A percentile compares a stretch with the other conserved stretches of the same genome.
phyloP scores from a whole-genome alignment of 2,329 filamentous ascomycete genomes.

The Neofusicoccum ribis region DNA sequence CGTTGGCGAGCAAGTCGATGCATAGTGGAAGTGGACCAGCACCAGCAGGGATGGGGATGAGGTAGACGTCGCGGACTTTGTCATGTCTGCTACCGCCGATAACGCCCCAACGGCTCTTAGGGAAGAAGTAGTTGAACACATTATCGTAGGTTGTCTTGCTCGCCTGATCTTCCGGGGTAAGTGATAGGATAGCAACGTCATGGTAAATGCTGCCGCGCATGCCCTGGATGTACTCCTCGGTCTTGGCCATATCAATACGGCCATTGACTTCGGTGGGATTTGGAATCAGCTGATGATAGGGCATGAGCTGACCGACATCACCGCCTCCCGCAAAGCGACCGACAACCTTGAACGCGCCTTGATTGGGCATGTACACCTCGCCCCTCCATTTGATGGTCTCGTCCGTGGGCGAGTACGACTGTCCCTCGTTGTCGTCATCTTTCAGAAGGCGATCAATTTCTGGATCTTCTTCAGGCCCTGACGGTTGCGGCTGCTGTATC shows the following conservation, averaged over 20 bases:
- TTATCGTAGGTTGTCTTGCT: conserved; percentile 65
- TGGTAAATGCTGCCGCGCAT: conserved; percentile 79
- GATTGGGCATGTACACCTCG: conserved; percentile 62
- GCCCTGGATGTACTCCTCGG: conserved; percentile 87
- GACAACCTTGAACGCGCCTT: conserved; percentile 69
- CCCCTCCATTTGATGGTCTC: conserved; percentile 62
- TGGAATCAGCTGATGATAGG: conserved; percentile 77
- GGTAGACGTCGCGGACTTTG: conserved; percentile 85
- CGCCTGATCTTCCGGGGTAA: conserved; percentile 63
- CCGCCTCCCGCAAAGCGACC: conserved; percentile 84
- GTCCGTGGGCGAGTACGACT: conserved; percentile 77
- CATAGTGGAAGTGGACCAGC: conserved; percentile 74
- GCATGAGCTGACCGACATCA: conserved; percentile 65
- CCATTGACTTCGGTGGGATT: conserved; percentile 70
- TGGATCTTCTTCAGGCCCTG: conserved; percentile 62
- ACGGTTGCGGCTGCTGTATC: conserved; percentile 28
- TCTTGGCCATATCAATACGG: conserved; percentile 77
- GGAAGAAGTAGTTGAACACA: conserved; percentile 84
- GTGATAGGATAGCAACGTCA: conserved; percentile 78
- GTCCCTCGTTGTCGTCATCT: conserved; percentile 76
- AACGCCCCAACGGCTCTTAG: conserved; percentile 82
- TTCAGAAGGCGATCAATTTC: conserved; percentile 89
- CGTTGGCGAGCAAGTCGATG: conserved; percentile 83
- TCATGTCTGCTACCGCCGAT: conserved; percentile 66
- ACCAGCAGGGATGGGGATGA: conserved; percentile 80